Evolutionary conservation across 495 filamentous ascomycete species (phyloP).

Genomic region (Podospora comata): DNA sequence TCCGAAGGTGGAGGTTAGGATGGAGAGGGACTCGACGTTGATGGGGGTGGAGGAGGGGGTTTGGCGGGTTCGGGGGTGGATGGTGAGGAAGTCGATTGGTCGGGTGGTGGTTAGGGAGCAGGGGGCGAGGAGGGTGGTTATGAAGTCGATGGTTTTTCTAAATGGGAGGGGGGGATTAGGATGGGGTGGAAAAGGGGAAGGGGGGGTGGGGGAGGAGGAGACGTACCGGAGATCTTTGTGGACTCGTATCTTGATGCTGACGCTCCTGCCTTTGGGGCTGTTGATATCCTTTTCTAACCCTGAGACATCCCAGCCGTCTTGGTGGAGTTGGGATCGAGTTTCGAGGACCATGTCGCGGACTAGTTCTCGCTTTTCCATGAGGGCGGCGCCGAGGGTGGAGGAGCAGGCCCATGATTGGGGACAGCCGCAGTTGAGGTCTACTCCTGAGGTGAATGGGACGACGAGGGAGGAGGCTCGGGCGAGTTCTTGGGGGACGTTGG

Average conservation of each 20-base stretch:
- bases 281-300: conserved; percentile 33
- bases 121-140: conserved; percentile 48
- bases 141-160: conserved; percentile 48
- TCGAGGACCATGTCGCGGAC: conserved; percentile 58
- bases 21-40: conserved; percentile 55
- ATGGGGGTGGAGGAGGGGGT: conserved; percentile 57
- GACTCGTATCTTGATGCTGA: conserved; percentile 66
- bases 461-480: conserved; percentile 58
- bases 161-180: background rate
- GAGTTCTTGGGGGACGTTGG: conserved; percentile 54
- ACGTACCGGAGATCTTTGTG: conserved; percentile 54
- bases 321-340: conserved; percentile 42
- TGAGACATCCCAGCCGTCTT: conserved; percentile 44
- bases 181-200: background rate
- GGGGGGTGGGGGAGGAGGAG: background rate
- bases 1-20: conserved; percentile 48
- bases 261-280: conserved; percentile 38
- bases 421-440: conserved; percentile 68
- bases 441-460: conserved; percentile 56
- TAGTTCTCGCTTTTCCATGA: conserved; percentile 58
- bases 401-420: conserved; percentile 67
- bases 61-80: conserved; percentile 57
- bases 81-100: conserved; percentile 58
- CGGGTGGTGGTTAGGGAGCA: conserved; percentile 37
- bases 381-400: conserved; percentile 57